Base-by-base conservation (phyloP, 495 filamentous ascomycete species). In the Neurospora sp. region DNA sequence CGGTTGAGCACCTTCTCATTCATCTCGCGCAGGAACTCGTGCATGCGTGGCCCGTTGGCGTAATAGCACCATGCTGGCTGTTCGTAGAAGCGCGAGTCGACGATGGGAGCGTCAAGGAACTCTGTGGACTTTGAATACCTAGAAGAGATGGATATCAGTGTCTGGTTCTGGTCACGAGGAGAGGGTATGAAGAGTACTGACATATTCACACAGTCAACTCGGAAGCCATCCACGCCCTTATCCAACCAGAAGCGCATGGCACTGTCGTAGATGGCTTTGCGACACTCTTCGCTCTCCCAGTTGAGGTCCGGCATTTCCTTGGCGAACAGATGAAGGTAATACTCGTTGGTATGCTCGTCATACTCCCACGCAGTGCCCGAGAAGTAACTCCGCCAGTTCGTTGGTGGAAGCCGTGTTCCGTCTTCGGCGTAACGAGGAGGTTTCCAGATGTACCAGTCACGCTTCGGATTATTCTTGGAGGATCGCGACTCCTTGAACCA, bases 381-480 rank as follows among this genome's bases (percentile, higher is more conserved):
- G 73, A 86, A 85, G 74, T 81, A 82, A 14, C 87, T 78, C 82
- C 88, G 76, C 90, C 90, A 93, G 74, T 93, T 93, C 71, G 90
- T 93, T 2, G 91, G 91, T 22, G 91, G 90, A 27, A 87, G 81
- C 1, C 89, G 82, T 8, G 86, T 87, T 3, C 91, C 91, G 45
- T 89, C 75, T 45, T 82, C 80, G 73, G 87, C 87, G 73, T 87
- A 87, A 48, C 82, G 85, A 0, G 89, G 82, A 12, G 86, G 85
- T 75, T 86, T 88, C 91, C 91, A 93, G 74, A 93, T 87, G 76
- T 94, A 93, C 88, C 89, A 93, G 77, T 92, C 86, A 1, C 89
- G 82, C 77, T 91, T 93, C 45, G 87, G 80, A 73, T 84, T 90
- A 69, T 86, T 82, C 74, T 84, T 89, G 22, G 87, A 89, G 20